A percentile compares a stretch with the other conserved stretches of the same genome.
Conservation (phyloP, 2,329 filamentous ascomycete genomes). For the Ceratocystis colombiana region DNA sequence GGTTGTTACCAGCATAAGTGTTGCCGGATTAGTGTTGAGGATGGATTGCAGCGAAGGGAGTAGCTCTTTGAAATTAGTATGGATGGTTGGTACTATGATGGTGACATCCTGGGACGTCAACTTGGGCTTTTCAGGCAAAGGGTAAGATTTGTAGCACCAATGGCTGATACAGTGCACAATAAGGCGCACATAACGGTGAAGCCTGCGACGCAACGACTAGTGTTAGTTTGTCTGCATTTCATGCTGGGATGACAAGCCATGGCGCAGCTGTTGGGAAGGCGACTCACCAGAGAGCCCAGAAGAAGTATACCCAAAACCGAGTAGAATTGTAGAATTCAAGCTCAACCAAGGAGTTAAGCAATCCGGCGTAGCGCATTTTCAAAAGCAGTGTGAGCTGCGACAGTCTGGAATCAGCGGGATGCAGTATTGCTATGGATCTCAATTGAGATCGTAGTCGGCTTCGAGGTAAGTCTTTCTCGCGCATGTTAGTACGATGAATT, state of each 20-base stretch:
- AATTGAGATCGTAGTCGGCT: neutral
- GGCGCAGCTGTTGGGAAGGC: slow-evolving; percentile 29
- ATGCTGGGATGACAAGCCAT: no score
- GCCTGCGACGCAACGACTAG: slow-evolving; percentile 40
- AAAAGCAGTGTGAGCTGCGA: neutral
- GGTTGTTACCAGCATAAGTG: slow-evolving; percentile 80
- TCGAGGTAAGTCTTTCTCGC: neutral
- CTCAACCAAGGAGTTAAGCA: slow-evolving; percentile 29
- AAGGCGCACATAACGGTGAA: slow-evolving; percentile 79
- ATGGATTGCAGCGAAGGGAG: slow-evolving; percentile 71
- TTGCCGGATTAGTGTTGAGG: slow-evolving; percentile 55
- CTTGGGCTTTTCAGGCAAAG: slow-evolving; percentile 68
- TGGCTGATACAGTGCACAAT: slow-evolving; percentile 78
- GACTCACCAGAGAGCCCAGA: slow-evolving; percentile 30
- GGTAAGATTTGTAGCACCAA: slow-evolving; percentile 77
- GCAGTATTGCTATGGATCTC: neutral
- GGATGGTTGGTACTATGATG: slow-evolving; percentile 86
- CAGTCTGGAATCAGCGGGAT: neutral
- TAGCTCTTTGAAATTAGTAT: slow-evolving; percentile 74
- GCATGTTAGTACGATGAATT: neutral
- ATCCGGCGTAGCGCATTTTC: slow-evolving; percentile 20
- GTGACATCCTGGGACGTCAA: slow-evolving; percentile 78
- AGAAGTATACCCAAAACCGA: slow-evolving; percentile 40
- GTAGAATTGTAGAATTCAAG: slow-evolving; percentile 37
- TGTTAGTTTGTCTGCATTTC: neutral